These are phyloP conservation scores for Wallemia ichthyophaga DNA, from an alignment of 1,284 basidiomycete genomes.

Conservation along the genomic window DNA sequence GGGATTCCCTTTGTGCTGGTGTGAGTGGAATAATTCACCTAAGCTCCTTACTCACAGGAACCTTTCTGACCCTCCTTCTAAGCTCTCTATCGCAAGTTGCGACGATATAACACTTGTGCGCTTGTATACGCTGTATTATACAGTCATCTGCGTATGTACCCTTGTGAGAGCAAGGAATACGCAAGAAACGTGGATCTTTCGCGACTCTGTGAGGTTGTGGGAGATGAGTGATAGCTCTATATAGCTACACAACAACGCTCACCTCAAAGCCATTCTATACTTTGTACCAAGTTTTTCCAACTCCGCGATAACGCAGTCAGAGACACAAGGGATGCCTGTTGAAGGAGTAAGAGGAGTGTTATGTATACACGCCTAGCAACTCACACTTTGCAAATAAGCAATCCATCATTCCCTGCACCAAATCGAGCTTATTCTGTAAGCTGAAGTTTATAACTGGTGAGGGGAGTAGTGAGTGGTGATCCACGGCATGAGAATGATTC, in stretches of 20 bases:
- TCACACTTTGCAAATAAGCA: slow-evolving; percentile 94
- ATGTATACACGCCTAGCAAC: slow-evolving; percentile 12
- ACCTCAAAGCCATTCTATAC: slow-evolving; percentile 80
- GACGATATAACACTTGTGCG: slow-evolving; percentile 89
- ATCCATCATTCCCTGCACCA: slow-evolving; percentile 97
- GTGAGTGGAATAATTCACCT: too few species aligned
- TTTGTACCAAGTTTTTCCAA: slow-evolving; percentile 88
- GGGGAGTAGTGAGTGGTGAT: not conserved
- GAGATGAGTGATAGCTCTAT: not conserved
- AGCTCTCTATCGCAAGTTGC: slow-evolving; percentile 94
- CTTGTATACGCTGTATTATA: slow-evolving; percentile 71
- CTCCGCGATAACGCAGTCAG: slow-evolving; percentile 93
- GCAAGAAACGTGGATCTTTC: slow-evolving; percentile 84
- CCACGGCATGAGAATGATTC: not conserved
- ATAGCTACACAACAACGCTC: slow-evolving; percentile 7
- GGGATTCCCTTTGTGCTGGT: slow-evolving; percentile 41
- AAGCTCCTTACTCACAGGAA: slow-evolving; percentile 10
- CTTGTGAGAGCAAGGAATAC: slow-evolving; percentile 62
- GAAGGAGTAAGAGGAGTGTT: slow-evolving; percentile 2
- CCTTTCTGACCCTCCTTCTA: slow-evolving; percentile 60
- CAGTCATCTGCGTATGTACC: slow-evolving; percentile 98
- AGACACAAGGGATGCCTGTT: slow-evolving; percentile 83
- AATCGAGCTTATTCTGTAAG: slow-evolving; percentile 89
- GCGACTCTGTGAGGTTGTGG: slow-evolving; percentile 33
- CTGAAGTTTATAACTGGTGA: slow-evolving; percentile 64